Evolutionary conservation across 2,329 filamentous ascomycete species (phyloP), one percentile per base, ranked within the genome.

Genomic region (Fusarium udum): DNA sequence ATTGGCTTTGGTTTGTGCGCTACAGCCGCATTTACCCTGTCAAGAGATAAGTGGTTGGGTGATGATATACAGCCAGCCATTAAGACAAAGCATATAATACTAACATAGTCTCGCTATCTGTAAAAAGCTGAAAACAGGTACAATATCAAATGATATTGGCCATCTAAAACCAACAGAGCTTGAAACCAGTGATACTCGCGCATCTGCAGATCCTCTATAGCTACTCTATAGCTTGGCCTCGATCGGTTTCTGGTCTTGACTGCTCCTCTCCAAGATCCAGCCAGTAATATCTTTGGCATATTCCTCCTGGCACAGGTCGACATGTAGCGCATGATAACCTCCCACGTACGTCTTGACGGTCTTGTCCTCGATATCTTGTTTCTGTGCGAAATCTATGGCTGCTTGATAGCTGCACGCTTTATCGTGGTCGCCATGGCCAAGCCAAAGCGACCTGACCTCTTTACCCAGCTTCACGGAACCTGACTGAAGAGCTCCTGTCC

Each of bases 391-490:
- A 64, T 84, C 86, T 83, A 90, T 89, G 64, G 89, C 91, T 4
- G 89, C 90, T 14, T 88, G 83, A 75, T 89, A 93, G 80, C 89
- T 90, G 51, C 92, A 92, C 36, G 92, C 88, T 77, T 86, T 85
- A 80, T 98, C 95, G 7, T 79, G 86, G n/a, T 91, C 92, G 13
- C 95, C 95, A 82, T 97, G 94, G 0, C 89, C 88, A 36, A 97
- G 80, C 86, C 92, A 92, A 32, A 98, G 79, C 58, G 89, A 88
- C 69, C 84, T 87, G 61, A 93, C 88, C n/a, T 83, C 80, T 31
- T 83, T 80, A 81, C 88, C 80, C 78, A 90, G 80, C 73, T 77
- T 83, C 36, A 90, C 82, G 57, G 84, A 86, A 6, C 91, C 92
- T 11, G 81, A 83, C 10, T 89, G 83, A 69, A 97, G 82, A 60